Evolutionary conservation across 116 monocot species (phyloP).

Genomic region (Phalaenopsis hybrid): DNA sequence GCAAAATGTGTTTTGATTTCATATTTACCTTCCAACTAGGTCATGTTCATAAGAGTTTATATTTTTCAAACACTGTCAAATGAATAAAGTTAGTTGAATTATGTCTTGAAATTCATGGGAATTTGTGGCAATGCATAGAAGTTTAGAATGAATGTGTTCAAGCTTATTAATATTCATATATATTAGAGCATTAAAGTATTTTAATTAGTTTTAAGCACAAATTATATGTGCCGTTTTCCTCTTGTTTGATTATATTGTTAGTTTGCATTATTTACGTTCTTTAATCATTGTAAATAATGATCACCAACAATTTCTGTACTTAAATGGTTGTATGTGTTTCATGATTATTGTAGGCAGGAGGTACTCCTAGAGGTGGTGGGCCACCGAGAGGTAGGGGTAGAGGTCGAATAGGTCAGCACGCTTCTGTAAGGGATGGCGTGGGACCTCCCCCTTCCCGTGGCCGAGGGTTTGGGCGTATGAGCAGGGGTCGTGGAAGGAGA

Average conservation of each 20-base stretch:
- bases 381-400: conserved; percentile 13
- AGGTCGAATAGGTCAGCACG: neutral
- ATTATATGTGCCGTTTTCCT: neutral
- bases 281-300: neutral
- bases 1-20: no score
- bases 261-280: neutral
- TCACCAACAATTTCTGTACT: neutral
- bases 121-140: neutral
- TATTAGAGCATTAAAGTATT: neutral
- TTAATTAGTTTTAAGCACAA: neutral
- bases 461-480: no score
- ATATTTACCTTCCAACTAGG: no score
- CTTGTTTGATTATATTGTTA: neutral
- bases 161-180: no score
- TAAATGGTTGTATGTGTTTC: neutral
- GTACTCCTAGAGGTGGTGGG: conserved; percentile 4
- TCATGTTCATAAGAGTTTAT: no score
- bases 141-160: neutral
- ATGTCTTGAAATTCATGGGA: neutral
- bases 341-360: conserved; percentile 9
- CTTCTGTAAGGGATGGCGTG: neutral
- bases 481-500: no score
- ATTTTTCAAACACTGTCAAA: neutral
- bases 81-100: neutral
- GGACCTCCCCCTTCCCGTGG: no score